Evolutionary conservation across 768 basidiomycete genomes (phyloP).

Genomic region (Amylocystis lapponica): DNA sequence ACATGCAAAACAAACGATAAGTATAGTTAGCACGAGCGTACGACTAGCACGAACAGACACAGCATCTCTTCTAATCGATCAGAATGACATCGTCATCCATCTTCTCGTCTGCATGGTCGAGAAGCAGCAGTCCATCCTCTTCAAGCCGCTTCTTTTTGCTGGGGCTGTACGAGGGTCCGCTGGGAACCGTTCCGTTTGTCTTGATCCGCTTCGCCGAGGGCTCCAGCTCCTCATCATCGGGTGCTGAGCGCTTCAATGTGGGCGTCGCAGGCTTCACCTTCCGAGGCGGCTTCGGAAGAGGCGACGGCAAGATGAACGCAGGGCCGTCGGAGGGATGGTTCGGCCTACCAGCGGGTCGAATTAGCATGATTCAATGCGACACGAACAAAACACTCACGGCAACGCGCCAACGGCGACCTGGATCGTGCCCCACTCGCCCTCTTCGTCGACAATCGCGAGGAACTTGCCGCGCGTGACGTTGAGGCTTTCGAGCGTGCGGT

Average conservation of each 20-base stretch:
- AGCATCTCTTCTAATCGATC: constrained; percentile 24
- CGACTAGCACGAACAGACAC: neutral
- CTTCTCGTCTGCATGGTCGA: constrained; percentile 52
- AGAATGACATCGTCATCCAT: constrained; percentile 51
- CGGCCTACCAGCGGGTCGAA: too few species aligned
- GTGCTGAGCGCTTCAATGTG: constrained; percentile 50
- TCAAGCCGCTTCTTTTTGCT: constrained; percentile 64
- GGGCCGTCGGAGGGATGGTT: constrained; percentile 48
- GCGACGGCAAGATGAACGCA: constrained; percentile 58
- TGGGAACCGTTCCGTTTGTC: constrained; percentile 20
- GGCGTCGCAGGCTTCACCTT: constrained; percentile 30
- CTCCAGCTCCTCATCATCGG: constrained; percentile 37
- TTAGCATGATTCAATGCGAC: neutral
- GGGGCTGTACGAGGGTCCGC: constrained; percentile 37
- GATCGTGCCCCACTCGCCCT: constrained; percentile 68
- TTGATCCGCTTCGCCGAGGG: constrained; percentile 53
- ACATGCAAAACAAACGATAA: neutral
- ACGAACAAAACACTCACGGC: constrained; percentile 48
- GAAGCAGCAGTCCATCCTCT: constrained; percentile 66
- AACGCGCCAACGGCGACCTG: constrained; percentile 61
- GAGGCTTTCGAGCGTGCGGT: constrained; percentile 74
- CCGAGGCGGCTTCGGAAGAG: constrained; percentile 52
- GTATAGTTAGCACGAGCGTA: constrained; percentile 1
- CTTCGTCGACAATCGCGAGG: constrained; percentile 84
- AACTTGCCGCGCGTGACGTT: constrained; percentile 82